Evolutionary conservation across 2,329 filamentous ascomycete genomes (phyloP).

Genomic region (Verruconis gallopava): DNA sequence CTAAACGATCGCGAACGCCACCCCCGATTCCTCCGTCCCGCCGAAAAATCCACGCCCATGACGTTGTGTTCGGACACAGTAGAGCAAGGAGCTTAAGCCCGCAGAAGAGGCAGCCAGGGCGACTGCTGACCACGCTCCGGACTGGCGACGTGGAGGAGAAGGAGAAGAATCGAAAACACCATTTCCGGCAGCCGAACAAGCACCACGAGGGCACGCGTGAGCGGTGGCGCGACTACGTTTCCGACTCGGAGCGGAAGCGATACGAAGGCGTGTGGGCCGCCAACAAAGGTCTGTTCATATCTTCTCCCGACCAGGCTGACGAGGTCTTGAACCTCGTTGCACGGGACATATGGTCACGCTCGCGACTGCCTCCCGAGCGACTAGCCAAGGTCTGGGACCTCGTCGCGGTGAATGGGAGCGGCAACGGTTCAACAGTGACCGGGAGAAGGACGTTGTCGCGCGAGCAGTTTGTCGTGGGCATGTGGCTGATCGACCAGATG

Average conservation of each 20-base stretch:
- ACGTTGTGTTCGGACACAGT: background rate
- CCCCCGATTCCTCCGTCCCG: slow-evolving; percentile 2
- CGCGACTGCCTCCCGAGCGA: slow-evolving; percentile 52
- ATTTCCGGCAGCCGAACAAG: slow-evolving; percentile 49
- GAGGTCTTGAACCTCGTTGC: slow-evolving; percentile 56
- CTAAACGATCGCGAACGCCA: slow-evolving; percentile 2
- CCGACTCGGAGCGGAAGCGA: slow-evolving; percentile 57
- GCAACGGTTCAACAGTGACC: background rate
- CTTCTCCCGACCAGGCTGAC: slow-evolving; percentile 25
- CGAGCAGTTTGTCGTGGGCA: slow-evolving; percentile 68
- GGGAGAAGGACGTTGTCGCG: slow-evolving; percentile 36
- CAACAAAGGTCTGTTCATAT: slow-evolving; percentile 47
- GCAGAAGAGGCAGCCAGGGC: slow-evolving; percentile 4
- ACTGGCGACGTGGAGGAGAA: background rate
- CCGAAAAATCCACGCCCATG: background rate
- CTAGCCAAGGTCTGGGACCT: slow-evolving; percentile 67
- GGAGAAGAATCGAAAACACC: slow-evolving; percentile 14
- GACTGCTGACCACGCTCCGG: background rate
- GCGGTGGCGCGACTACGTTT: slow-evolving; percentile 65
- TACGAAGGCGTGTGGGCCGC: slow-evolving; percentile 81
- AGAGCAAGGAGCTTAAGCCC: slow-evolving; percentile 5
- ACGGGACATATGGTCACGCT: slow-evolving; percentile 62
- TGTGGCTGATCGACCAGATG: slow-evolving; percentile 72
- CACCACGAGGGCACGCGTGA: slow-evolving; percentile 65
- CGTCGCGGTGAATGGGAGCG: slow-evolving; percentile 33